Conservation (phyloP, 805 yeast species). For the Metschnikowia noctiluminum region DNA sequence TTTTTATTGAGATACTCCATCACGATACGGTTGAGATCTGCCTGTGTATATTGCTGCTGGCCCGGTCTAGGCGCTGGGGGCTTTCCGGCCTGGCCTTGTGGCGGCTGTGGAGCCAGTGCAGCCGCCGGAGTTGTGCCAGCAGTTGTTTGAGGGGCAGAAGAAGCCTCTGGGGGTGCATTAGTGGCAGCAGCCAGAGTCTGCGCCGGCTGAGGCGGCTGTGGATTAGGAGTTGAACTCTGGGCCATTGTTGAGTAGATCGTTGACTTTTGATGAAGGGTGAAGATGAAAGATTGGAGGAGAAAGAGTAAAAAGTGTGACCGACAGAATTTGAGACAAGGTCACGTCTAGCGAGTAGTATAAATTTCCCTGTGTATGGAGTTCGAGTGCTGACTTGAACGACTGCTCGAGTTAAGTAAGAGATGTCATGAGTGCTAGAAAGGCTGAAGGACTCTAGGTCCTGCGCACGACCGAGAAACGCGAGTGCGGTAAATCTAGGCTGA, state of each 20-base stretch:
- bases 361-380: not conserved
- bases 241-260: not conserved
- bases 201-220: not conserved
- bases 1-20: constrained; percentile 88
- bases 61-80: constrained; percentile 5
- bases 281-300: no score
- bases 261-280: no score
- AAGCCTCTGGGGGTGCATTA: not conserved
- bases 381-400: no score
- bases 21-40: constrained; percentile 88
- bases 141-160: not conserved
- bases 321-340: no score
- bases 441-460: not conserved
- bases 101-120: not conserved
- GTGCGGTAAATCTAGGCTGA: not conserved
- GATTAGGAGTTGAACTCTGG: constrained; percentile 1
- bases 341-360: not conserved
- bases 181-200: not conserved
- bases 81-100: constrained; percentile 1
- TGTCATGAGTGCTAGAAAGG: not conserved
- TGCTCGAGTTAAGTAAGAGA: not conserved
- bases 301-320: no score
- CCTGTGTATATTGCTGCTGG: constrained; percentile 61
- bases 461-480: not conserved
- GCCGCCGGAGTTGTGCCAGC: not conserved